A percentile compares a stretch with the other conserved stretches of the same genome.
Evolutionary conservation across 2,329 filamentous ascomycete genomes (phyloP).

Genomic region (Elsinoe arachidis): DNA sequence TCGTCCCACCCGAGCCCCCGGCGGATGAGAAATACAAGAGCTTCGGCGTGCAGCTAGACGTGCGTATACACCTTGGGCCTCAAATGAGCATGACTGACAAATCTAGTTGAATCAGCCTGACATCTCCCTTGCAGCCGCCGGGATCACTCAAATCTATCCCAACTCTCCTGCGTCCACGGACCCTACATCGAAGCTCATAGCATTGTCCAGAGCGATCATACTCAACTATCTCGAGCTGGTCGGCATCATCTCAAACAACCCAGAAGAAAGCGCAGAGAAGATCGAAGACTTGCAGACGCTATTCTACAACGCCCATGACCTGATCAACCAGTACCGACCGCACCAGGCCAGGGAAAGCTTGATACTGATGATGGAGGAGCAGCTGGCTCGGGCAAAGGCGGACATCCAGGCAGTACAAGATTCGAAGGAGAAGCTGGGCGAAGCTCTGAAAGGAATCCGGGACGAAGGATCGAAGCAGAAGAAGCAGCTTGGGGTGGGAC

Average conservation of each 20-base stretch:
- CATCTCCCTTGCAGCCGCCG: constrained; percentile 59
- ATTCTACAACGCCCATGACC: constrained; percentile 83
- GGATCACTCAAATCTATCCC: constrained; percentile 62
- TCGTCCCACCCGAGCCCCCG: constrained; percentile 75
- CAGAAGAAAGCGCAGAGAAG: constrained; percentile 58
- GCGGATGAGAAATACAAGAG: constrained; percentile 60
- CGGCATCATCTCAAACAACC: constrained; percentile 60
- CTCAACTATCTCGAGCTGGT: constrained; percentile 82
- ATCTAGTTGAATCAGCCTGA: constrained; percentile 48
- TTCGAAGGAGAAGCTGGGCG: constrained; percentile 62
- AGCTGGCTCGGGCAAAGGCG: constrained; percentile 60
- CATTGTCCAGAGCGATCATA: constrained; percentile 77
- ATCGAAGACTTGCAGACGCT: constrained; percentile 70
- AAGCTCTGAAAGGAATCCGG: constrained; percentile 52
- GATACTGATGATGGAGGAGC: constrained; percentile 79
- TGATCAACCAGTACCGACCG: constrained; percentile 88
- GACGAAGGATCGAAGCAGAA: constrained; percentile 1
- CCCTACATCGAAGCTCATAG: constrained; percentile 47
- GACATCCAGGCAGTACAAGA: constrained; percentile 64
- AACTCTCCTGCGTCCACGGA: constrained; percentile 23
- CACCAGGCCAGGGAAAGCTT: constrained; percentile 86
- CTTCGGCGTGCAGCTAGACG: constrained; percentile 61
- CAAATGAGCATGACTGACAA: constrained; percentile 15
- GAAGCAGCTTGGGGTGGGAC: background rate
- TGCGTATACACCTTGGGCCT: constrained; percentile 23